Evolutionary conservation across 129 eudicot species (phyloP).

Genomic region (Saussurea involucrata): DNA sequence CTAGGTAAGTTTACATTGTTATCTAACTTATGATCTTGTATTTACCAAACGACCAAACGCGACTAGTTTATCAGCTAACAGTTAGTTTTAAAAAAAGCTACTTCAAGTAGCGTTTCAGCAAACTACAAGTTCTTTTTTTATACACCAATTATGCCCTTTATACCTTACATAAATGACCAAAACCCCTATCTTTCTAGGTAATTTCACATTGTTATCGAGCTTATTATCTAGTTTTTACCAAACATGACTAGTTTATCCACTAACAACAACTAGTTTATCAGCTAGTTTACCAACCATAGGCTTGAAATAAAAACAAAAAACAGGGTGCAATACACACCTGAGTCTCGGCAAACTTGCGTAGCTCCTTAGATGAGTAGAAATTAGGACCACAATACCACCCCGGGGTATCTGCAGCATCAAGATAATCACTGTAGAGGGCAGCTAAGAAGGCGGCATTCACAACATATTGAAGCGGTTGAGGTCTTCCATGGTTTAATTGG

Average conservation of each 20-base stretch:
- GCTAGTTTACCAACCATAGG: not conserved
- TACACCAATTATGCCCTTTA: too few relatives aligned
- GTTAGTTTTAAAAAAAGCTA: too few relatives aligned
- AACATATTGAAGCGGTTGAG: constrained; percentile 85
- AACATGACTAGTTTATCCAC: not conserved
- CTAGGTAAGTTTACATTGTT: not conserved
- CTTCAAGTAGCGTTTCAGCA: too few relatives aligned
- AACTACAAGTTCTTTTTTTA: too few relatives aligned
- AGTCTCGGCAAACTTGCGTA: constrained; percentile 70
- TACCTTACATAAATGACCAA: not conserved
- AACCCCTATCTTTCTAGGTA: too few relatives aligned
- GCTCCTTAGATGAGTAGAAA: constrained; percentile 54
- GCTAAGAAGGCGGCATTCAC: constrained; percentile 84
- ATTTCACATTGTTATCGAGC: too few relatives aligned
- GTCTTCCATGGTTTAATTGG: constrained; percentile 77
- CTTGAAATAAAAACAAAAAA: not conserved
- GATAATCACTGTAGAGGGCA: constrained; percentile 68
- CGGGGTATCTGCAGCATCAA: constrained; percentile 85
- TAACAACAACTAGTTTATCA: not conserved
- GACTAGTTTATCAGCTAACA: too few relatives aligned
- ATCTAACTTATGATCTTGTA: not conserved
- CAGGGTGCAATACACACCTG: constrained; percentile 37
- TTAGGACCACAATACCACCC: constrained; percentile 88
- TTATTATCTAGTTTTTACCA: too few relatives aligned
- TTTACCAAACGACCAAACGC: not conserved